phyloP scores from a whole-genome alignment of 2,329 filamentous ascomycete species.

The Hymenoscyphus occultus region DNA sequence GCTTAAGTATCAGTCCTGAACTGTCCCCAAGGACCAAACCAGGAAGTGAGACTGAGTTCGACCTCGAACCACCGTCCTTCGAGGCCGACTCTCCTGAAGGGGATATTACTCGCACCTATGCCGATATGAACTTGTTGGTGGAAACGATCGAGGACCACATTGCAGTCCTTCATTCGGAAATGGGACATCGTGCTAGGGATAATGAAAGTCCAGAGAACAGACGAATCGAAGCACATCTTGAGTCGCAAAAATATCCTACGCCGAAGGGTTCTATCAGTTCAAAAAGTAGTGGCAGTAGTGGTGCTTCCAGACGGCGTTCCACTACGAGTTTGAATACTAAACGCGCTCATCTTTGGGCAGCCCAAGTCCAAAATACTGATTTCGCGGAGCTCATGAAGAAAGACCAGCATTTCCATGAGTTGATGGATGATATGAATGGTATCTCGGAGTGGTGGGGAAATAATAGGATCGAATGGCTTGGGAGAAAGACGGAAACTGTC shows the following conservation, averaged over 20 bases:
- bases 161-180: not conserved
- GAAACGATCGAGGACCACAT: not conserved
- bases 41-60: not conserved
- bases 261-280: not conserved
- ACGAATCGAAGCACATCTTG: not conserved
- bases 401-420: slow-evolving; percentile 2
- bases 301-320: not conserved
- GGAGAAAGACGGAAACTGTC: not conserved
- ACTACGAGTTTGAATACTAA: not conserved
- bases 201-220: not conserved
- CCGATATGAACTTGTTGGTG: not conserved
- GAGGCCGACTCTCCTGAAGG: not conserved
- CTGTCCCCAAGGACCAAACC: not conserved
- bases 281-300: not conserved
- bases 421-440: slow-evolving; percentile 6
- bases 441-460: slow-evolving; percentile 4
- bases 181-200: not conserved
- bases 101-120: not conserved
- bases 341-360: not conserved
- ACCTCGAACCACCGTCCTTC: not conserved
- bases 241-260: not conserved
- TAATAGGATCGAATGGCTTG: not conserved
- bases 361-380: not conserved
- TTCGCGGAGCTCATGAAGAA: not conserved
- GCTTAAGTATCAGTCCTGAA: not conserved